Conservation (phyloP, 1,284 basidiomycete genomes). For the Irpex sp. region DNA sequence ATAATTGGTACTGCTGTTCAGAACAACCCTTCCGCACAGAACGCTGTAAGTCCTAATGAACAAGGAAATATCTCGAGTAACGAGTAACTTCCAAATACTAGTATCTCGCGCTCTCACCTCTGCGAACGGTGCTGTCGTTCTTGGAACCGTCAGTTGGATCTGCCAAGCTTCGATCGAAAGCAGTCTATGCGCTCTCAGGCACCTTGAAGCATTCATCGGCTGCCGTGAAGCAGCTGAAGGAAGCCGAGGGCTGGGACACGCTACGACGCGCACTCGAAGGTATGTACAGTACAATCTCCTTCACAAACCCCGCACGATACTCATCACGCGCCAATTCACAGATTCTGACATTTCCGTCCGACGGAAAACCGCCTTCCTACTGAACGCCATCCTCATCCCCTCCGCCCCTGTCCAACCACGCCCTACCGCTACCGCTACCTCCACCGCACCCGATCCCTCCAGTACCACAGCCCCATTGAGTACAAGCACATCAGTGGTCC, state of each 20-base stretch:
- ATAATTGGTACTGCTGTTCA: slow-evolving; percentile 92
- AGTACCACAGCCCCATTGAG: slow-evolving; percentile 8
- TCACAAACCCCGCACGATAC: not conserved
- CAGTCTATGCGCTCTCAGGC: slow-evolving; percentile 84
- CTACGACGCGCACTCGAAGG: slow-evolving; percentile 62
- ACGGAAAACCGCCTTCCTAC: slow-evolving; percentile 83
- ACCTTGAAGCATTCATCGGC: slow-evolving; percentile 79
- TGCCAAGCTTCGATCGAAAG: slow-evolving; percentile 69
- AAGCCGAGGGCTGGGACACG: slow-evolving; percentile 67
- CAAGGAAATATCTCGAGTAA: not conserved
- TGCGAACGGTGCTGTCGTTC: slow-evolving; percentile 64
- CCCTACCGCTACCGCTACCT: not conserved
- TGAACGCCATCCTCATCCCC: slow-evolving; percentile 76
- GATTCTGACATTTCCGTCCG: slow-evolving; percentile 80
- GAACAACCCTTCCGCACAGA: slow-evolving; percentile 92
- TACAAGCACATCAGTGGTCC: slow-evolving; percentile 3
- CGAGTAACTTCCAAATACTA: slow-evolving; percentile 26
- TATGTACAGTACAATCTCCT: slow-evolving; percentile 21
- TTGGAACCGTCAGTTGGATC: slow-evolving; percentile 51
- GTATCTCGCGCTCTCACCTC: slow-evolving; percentile 73
- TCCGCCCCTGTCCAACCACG: slow-evolving; percentile 20
- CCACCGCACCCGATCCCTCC: slow-evolving; percentile 5
- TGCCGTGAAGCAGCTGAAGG: slow-evolving; percentile 60
- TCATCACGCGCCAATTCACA: slow-evolving; percentile 15
- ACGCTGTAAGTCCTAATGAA: slow-evolving; percentile 53